Evolutionary conservation across 129 eudicot genomes (phyloP).

Genomic region (Pseudognaphalium luteoalbum): DNA sequence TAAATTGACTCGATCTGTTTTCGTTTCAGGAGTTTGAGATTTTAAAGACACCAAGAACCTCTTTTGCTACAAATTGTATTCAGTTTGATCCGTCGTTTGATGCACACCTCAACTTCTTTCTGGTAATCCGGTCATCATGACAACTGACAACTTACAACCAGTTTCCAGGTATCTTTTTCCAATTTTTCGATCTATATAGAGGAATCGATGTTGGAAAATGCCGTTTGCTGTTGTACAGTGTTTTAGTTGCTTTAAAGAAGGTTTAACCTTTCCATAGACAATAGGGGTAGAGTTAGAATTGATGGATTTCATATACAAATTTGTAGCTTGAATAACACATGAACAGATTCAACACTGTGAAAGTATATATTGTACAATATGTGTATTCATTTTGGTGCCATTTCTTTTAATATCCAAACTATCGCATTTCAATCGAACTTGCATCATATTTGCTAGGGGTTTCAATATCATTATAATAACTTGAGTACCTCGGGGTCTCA

Average conservation of each 20-base stretch:
- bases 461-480: slow-evolving; percentile 41
- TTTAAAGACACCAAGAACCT: slow-evolving; percentile 17
- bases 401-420: neutral
- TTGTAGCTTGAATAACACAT: neutral
- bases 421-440: neutral
- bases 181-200: neutral
- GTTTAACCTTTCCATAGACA: slow-evolving; percentile 2
- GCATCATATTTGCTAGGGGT: slow-evolving; percentile 2
- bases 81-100: slow-evolving; percentile 4
- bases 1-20: slow-evolving; percentile 18
- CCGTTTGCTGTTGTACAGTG: slow-evolving; percentile 25
- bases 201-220: slow-evolving; percentile 5
- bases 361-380: neutral
- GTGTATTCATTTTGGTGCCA: neutral
- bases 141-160: neutral
- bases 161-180: slow-evolving; percentile 19
- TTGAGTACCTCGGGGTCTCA: slow-evolving; percentile 48
- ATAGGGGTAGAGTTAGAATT: neutral
- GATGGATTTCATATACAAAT: neutral
- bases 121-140: neutral
- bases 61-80: neutral
- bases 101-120: slow-evolving; percentile 3
- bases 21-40: slow-evolving; percentile 9
- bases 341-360: neutral
- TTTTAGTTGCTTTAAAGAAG: slow-evolving; percentile 5